Base-by-base conservation (phyloP, 306 rosid species). In the Corylus heterophylla region DNA sequence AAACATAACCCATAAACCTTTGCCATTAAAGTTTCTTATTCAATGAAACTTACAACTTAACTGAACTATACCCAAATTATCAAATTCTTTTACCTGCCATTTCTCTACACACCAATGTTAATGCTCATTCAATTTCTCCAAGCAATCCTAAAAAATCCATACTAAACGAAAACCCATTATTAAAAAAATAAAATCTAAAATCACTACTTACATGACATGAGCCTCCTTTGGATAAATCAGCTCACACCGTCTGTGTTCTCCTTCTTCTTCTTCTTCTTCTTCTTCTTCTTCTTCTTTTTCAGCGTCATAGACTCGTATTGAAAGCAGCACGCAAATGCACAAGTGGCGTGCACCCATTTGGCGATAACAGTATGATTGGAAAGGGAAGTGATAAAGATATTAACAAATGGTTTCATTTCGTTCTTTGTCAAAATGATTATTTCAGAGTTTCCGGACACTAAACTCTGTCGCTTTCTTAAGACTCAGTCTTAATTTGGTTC, bases 171-270 rank as follows among this genome's bases (percentile, higher is more conserved):
- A 35, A 64, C 5, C 47, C 71, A 10, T 8, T 52, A 52, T 8
- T 16, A 54, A 31, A n/a, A 3, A 1, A 54, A 68, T 42, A 68
- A 8, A 54, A 3, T 14, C 2, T 35, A 10, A 22, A 69, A 12
- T 68, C 58, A 77, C 74, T 77, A 77, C 74, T 77, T 69, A 77
- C 81, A 27, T 54, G 81, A 42, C 74, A 69, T 69, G 5, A 71
- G 31, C 17, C 49, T 22, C 75, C 58, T 16, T 37, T 16, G 31
- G 7, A 68, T 5, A 54, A 47, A n/a, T 39, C 20, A 20, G 75
- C 75, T 77, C 51, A 9, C 50, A 18, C 50, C 14, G 50, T 67
- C 72, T 18, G 50, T 18, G 14, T 67, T 39, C 17, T 22, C 10
- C 8, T 17, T 17, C 35, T 58, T 58, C 13, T 42, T 67, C 22